Conservation (phyloP, 106 monocot species). For the Xerophyta viscosa region DNA sequence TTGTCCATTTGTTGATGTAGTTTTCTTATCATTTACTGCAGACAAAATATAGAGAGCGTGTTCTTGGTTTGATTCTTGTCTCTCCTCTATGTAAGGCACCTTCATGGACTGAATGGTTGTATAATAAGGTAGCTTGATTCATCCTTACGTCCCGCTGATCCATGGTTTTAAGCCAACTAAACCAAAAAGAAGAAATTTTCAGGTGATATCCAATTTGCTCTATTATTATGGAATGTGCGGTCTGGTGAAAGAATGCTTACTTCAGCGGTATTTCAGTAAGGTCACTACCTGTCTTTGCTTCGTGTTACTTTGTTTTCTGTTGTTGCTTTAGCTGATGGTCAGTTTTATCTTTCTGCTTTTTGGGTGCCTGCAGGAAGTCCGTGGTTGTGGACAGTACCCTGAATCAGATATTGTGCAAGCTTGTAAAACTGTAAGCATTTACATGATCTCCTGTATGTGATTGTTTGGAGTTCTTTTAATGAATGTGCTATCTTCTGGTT, state of each 20-base stretch:
- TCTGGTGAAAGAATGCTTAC: conserved; percentile 51
- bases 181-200: too few species aligned
- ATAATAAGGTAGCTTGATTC: conserved; percentile 41
- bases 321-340: neutral
- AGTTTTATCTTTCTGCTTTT: neutral
- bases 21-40: conserved; percentile 12
- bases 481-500: neutral
- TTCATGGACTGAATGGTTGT: conserved; percentile 74
- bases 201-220: conserved; percentile 56
- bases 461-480: too few species aligned
- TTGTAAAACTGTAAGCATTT: conserved; percentile 49
- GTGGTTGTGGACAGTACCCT: conserved; percentile 32
- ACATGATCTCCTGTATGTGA: too few species aligned
- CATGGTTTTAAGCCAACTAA: too few species aligned
- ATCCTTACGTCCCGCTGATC: too few species aligned
- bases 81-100: conserved; percentile 73
- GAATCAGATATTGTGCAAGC: conserved; percentile 62
- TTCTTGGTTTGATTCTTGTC: conserved; percentile 55
- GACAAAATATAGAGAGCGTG: conserved; percentile 55
- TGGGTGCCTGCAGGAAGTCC: conserved; percentile 43
- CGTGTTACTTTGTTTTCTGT: neutral
- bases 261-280: conserved; percentile 71
- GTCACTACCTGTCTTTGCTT: conserved; percentile 7
- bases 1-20: neutral
- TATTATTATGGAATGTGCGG: conserved; percentile 71